phyloP scores from a whole-genome alignment of 805 yeast genomes.

The Schwanniomyces sp. region DNA sequence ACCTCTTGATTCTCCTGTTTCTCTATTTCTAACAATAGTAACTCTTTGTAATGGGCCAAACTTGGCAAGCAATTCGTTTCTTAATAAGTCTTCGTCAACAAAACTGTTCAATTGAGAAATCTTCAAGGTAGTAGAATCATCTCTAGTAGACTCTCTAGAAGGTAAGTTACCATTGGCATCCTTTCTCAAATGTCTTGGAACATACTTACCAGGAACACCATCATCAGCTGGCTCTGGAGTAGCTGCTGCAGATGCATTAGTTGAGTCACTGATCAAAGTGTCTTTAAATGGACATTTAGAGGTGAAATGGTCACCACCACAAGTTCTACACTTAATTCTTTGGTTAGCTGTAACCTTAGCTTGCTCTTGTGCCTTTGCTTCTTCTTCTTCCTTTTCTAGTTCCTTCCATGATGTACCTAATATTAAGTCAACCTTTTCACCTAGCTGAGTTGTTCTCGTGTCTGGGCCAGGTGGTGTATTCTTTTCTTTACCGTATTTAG shows the following conservation, averaged over 20 bases:
- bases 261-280: constrained; percentile 60
- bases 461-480: constrained; percentile 81
- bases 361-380: constrained; percentile 47
- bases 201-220: constrained; percentile 35
- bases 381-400: constrained; percentile 70
- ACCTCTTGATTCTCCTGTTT: constrained; percentile 93
- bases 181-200: constrained; percentile 46
- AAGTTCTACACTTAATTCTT: constrained; percentile 74
- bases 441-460: constrained; percentile 81
- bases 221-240: constrained; percentile 21
- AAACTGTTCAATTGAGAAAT: constrained; percentile 86
- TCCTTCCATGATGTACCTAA: constrained; percentile 78
- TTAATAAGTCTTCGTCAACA: constrained; percentile 78
- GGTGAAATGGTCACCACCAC: constrained; percentile 94
- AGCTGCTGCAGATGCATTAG: constrained; percentile 42
- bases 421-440: constrained; percentile 77
- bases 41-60: constrained; percentile 74
- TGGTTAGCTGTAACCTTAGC: constrained; percentile 38
- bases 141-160: constrained; percentile 51
- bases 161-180: constrained; percentile 44
- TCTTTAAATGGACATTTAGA: constrained; percentile 95
- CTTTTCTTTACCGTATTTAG: constrained; percentile 81
- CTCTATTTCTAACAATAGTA: constrained; percentile 84
- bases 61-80: constrained; percentile 65
- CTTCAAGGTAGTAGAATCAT: constrained; percentile 84